These are phyloP conservation scores for Moesziomyces antarcticus DNA, from an alignment of 1,284 basidiomycete species.

Conservation along the genomic window DNA sequence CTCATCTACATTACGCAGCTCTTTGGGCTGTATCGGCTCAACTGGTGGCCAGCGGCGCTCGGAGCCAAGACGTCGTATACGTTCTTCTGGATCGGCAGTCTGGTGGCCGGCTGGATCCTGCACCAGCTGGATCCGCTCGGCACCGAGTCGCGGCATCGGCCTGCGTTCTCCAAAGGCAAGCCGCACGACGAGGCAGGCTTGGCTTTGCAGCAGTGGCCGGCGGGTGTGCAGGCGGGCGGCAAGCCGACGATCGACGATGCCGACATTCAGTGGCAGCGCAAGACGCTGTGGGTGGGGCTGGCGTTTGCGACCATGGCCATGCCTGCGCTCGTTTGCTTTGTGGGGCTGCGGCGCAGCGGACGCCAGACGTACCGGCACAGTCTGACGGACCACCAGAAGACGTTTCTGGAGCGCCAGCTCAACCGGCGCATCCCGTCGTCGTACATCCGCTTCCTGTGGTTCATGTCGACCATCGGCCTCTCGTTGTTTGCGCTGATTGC, in stretches of 20 bases:
- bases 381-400: slow-evolving; percentile 68
- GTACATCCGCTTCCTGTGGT: slow-evolving; percentile 73
- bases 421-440: slow-evolving; percentile 71
- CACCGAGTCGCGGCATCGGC: slow-evolving; percentile 28
- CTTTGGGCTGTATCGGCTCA: slow-evolving; percentile 71
- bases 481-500: slow-evolving; percentile 72
- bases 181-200: neutral
- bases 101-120: slow-evolving; percentile 70
- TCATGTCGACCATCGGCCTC: slow-evolving; percentile 71
- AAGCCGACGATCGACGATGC: slow-evolving; percentile 47
- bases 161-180: neutral
- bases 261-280: slow-evolving; percentile 72
- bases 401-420: slow-evolving; percentile 70
- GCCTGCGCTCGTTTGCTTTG: slow-evolving; percentile 70
- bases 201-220: slow-evolving; percentile 17
- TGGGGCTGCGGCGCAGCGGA: slow-evolving; percentile 60
- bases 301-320: slow-evolving; percentile 73
- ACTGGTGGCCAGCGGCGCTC: slow-evolving; percentile 70
- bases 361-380: slow-evolving; percentile 66
- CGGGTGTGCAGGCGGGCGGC: neutral
- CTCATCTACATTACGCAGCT: slow-evolving; percentile 73
- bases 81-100: slow-evolving; percentile 71
- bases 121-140: slow-evolving; percentile 66
- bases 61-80: slow-evolving; percentile 71
- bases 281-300: slow-evolving; percentile 73